Evolutionary conservation across 371 early-diverging fungal species (phyloP).

Genomic region (Mortierella sp.): DNA sequence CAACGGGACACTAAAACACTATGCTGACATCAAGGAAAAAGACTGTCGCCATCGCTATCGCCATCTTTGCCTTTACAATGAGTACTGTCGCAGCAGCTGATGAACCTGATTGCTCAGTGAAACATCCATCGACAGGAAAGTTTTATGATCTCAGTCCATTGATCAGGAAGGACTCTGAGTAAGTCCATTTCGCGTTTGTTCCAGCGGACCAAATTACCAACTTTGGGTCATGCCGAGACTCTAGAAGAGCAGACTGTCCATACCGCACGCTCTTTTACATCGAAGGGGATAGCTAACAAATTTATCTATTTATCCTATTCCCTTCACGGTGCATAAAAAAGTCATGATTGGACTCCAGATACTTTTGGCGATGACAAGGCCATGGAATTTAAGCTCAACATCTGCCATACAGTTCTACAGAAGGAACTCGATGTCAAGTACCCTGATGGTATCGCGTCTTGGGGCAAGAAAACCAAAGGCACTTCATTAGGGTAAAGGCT

Average conservation of each 20-base stretch:
- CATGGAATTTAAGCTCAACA: constrained; percentile 37
- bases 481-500: constrained; percentile 45
- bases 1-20: not conserved
- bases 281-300: not conserved
- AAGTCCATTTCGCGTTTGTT: constrained; percentile 3
- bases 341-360: constrained; percentile 47
- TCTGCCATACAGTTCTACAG: constrained; percentile 38
- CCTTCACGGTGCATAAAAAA: not conserved
- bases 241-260: not conserved
- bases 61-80: constrained; percentile 26
- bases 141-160: constrained; percentile 52
- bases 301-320: not conserved
- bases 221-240: not conserved
- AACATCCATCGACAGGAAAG: constrained; percentile 43
- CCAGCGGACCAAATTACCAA: too few relatives aligned
- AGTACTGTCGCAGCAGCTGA: constrained; percentile 19
- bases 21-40: constrained; percentile 28
- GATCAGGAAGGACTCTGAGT: constrained; percentile 45
- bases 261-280: not conserved
- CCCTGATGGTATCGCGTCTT: constrained; percentile 41
- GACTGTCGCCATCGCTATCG: constrained; percentile 20
- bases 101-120: constrained; percentile 43
- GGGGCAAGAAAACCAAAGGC: constrained; percentile 52
- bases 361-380: constrained; percentile 22
- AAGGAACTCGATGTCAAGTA: constrained; percentile 47